Conservation (phyloP, 305 asterid genomes). For the Plantago coronopus region DNA sequence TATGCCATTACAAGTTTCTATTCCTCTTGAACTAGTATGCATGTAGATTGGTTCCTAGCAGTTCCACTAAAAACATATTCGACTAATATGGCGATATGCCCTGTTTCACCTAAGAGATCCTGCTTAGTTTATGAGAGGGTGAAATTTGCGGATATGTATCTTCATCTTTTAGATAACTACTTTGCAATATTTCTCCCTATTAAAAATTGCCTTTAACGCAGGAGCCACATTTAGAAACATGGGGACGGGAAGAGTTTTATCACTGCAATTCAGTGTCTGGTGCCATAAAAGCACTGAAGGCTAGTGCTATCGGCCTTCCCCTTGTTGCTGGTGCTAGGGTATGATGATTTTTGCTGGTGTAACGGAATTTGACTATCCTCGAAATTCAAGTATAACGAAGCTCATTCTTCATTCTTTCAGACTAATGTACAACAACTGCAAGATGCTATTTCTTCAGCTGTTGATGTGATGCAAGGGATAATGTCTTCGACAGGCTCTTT, state of each 20-base stretch:
- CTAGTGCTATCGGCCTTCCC: slow-evolving; percentile 56
- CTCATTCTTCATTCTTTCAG: slow-evolving; percentile 29
- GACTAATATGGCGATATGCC: neutral
- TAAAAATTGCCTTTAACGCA: slow-evolving; percentile 27
- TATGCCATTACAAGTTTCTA: neutral
- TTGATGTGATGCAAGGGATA: slow-evolving; percentile 63
- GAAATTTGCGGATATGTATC: neutral
- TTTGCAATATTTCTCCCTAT: slow-evolving; percentile 3
- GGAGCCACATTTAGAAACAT: slow-evolving; percentile 48
- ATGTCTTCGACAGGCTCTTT: slow-evolving; percentile 51
- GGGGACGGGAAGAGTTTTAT: slow-evolving; percentile 41
- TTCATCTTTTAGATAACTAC: too few species aligned
- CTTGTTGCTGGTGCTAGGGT: slow-evolving; percentile 55
- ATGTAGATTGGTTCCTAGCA: neutral
- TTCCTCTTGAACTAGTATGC: neutral
- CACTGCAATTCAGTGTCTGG: slow-evolving; percentile 49
- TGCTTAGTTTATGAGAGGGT: neutral
- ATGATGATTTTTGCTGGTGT: slow-evolving; percentile 17
- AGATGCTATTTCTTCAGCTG: slow-evolving; percentile 55
- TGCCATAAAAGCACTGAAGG: slow-evolving; percentile 46
- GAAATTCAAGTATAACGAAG: neutral
- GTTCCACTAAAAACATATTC: neutral
- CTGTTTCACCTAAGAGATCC: neutral
- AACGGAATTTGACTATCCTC: neutral
- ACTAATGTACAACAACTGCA: slow-evolving; percentile 46